These are phyloP conservation scores for Pseudonectria foliicola DNA, from an alignment of 2,329 filamentous ascomycete species.

Conservation along the genomic window DNA sequence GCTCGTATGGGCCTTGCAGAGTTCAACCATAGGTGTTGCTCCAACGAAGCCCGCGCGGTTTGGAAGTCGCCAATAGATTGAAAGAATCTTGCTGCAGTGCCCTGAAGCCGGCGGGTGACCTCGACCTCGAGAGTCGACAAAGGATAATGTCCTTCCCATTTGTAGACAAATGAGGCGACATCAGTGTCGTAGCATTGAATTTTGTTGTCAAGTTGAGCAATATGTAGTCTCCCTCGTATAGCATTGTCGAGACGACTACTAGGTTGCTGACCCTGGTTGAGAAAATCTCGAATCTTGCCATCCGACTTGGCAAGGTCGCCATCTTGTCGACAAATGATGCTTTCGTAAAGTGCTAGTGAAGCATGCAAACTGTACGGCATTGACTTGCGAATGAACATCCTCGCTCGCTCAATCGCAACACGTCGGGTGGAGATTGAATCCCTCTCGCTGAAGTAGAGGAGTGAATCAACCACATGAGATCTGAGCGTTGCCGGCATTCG, in stretches of 20 bases:
- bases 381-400: slow-evolving; percentile 15
- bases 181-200: slow-evolving; percentile 25
- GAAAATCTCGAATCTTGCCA: slow-evolving; percentile 18
- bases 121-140: slow-evolving; percentile 26
- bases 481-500: slow-evolving; percentile 10
- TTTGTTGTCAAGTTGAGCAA: slow-evolving; percentile 29
- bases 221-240: slow-evolving; percentile 25
- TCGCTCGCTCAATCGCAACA: slow-evolving; percentile 19
- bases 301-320: slow-evolving; percentile 21
- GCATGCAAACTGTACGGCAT: slow-evolving; percentile 28
- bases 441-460: slow-evolving; percentile 26
- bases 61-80: slow-evolving; percentile 27
- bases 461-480: slow-evolving; percentile 18
- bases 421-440: slow-evolving; percentile 21
- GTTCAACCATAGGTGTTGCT: slow-evolving; percentile 23
- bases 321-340: slow-evolving; percentile 23
- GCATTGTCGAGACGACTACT: slow-evolving; percentile 22
- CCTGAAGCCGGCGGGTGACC: slow-evolving; percentile 26
- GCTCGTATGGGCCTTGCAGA: slow-evolving; percentile 17
- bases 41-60: slow-evolving; percentile 21
- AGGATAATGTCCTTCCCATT: slow-evolving; percentile 22
- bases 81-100: slow-evolving; percentile 25
- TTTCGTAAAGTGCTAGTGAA: slow-evolving; percentile 24
- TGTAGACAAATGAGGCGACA: slow-evolving; percentile 23
- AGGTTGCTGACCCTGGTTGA: slow-evolving; percentile 6